A percentile compares a stretch with the other conserved stretches of the same genome.
phyloP scores from a whole-genome alignment of 192 early-diverging fungal species.

The Dispira simplex region DNA sequence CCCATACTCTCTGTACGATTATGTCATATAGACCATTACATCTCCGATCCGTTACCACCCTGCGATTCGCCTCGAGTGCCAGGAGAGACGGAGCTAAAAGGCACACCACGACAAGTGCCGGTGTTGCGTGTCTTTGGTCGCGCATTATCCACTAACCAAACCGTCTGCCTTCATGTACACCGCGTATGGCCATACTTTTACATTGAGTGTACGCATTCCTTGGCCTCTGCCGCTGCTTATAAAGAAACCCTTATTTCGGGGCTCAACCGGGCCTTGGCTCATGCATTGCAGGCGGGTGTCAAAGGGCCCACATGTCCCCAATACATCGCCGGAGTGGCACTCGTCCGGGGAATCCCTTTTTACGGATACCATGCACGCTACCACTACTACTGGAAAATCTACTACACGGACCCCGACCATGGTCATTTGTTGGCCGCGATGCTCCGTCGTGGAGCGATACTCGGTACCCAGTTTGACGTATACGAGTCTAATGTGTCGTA shows the following conservation, averaged over 20 bases:
- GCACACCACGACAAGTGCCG: conserved; percentile 23
- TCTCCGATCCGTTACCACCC: background rate
- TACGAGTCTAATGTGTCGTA: conserved; percentile 74
- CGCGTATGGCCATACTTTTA: conserved; percentile 72
- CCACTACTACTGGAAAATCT: conserved; percentile 60
- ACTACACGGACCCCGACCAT: conserved; percentile 42
- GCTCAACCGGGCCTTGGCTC: conserved; percentile 52
- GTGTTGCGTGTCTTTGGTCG: conserved; percentile 72
- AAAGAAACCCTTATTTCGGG: conserved; percentile 5
- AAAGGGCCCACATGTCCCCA: conserved; percentile 14
- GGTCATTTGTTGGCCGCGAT: conserved; percentile 41
- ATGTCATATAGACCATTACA: conserved; percentile 10
- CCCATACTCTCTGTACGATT: background rate
- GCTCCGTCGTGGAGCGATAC: conserved; percentile 53
- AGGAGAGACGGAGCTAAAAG: conserved; percentile 14
- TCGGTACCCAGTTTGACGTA: conserved; percentile 49
- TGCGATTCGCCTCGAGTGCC: background rate
- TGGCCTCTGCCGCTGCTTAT: conserved; percentile 14
- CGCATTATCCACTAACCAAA: conserved; percentile 41
- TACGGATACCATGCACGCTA: conserved; percentile 72
- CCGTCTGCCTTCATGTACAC: conserved; percentile 71
- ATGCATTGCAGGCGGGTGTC: conserved; percentile 22
- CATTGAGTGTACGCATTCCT: conserved; percentile 43
- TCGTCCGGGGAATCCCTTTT: conserved; percentile 68
- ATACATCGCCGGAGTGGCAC: conserved; percentile 48